Conservation (phyloP, 2,329 filamentous ascomycete genomes). For the Penicillium janthinellum region DNA sequence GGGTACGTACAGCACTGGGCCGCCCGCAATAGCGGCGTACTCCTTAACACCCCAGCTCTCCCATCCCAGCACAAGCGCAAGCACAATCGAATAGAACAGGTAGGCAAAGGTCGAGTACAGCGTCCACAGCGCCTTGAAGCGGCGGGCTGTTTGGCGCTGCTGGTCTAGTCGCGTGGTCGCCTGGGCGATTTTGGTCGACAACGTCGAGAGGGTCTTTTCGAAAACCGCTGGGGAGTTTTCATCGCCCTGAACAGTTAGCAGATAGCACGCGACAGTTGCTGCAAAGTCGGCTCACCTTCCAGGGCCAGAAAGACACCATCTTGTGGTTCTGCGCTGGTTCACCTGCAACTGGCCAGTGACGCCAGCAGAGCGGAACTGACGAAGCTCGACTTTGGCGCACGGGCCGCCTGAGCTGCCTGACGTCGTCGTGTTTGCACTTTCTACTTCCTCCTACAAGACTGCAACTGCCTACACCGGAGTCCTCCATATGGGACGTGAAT, state of each 20-base stretch:
- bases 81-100: slow-evolving; percentile 79
- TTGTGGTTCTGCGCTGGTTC: slow-evolving; percentile 3
- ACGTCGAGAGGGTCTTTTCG: slow-evolving; percentile 81
- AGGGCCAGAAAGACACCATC: slow-evolving; percentile 88
- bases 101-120: slow-evolving; percentile 91
- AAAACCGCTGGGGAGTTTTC: slow-evolving; percentile 85
- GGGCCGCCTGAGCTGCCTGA: slow-evolving; percentile 1
- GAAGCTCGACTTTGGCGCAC: slow-evolving; percentile 1
- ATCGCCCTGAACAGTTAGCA: slow-evolving; percentile 59
- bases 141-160: slow-evolving; percentile 70
- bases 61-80: slow-evolving; percentile 82
- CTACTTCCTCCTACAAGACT: neutral
- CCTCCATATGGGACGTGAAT: too few relatives aligned
- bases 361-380: neutral
- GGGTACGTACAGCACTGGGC: slow-evolving; percentile 70
- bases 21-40: slow-evolving; percentile 75
- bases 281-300: slow-evolving; percentile 61
- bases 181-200: slow-evolving; percentile 79
- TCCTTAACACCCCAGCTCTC: slow-evolving; percentile 74
- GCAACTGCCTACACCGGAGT: neutral
- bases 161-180: slow-evolving; percentile 73
- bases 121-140: slow-evolving; percentile 82
- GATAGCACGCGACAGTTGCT: neutral
- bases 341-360: neutral
- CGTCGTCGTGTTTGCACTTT: neutral